Evolutionary conservation across 179 eudicot genomes (phyloP).

Genomic region (Nepenthes alata): DNA sequence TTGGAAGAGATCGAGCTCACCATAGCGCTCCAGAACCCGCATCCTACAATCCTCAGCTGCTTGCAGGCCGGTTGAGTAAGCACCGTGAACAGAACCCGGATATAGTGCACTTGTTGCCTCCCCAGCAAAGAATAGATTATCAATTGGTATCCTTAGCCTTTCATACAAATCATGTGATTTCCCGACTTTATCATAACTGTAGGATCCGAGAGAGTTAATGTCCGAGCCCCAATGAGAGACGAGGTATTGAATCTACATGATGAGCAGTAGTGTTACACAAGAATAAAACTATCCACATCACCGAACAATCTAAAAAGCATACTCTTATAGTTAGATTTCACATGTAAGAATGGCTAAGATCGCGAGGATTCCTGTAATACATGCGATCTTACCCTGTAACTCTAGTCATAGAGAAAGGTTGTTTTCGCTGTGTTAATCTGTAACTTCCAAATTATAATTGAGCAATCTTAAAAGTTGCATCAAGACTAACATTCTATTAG

Average conservation of each 20-base stretch:
- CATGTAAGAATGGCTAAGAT: too few species aligned
- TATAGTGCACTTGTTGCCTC: slow-evolving; percentile 74
- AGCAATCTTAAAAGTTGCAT: too few species aligned
- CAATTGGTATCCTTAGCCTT: slow-evolving; percentile 73
- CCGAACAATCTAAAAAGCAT: too few species aligned
- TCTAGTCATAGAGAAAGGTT: too few species aligned
- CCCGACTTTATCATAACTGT: slow-evolving; percentile 80
- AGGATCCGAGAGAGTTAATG: slow-evolving; percentile 73
- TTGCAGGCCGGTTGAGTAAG: slow-evolving; percentile 77
- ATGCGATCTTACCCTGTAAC: too few species aligned
- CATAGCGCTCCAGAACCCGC: slow-evolving; percentile 90
- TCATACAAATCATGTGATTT: slow-evolving; percentile 85
- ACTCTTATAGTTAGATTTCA: too few species aligned
- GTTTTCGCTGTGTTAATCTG: too few species aligned
- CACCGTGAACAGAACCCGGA: slow-evolving; percentile 94
- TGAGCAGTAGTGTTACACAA: too few species aligned
- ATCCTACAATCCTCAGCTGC: slow-evolving; percentile 96
- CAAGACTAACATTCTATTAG: too few species aligned
- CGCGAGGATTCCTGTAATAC: too few species aligned
- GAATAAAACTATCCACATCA: too few species aligned
- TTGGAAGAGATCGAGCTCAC: slow-evolving; percentile 72
- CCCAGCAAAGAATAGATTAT: slow-evolving; percentile 91
- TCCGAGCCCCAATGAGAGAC: slow-evolving; percentile 92
- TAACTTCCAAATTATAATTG: too few species aligned
- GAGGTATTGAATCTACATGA: slow-evolving; percentile 67